Evolutionary conservation across 192 early-diverging fungal species (phyloP), one percentile per base, ranked within the genome.

Genomic region (Bifiguratus adelaidae): DNA sequence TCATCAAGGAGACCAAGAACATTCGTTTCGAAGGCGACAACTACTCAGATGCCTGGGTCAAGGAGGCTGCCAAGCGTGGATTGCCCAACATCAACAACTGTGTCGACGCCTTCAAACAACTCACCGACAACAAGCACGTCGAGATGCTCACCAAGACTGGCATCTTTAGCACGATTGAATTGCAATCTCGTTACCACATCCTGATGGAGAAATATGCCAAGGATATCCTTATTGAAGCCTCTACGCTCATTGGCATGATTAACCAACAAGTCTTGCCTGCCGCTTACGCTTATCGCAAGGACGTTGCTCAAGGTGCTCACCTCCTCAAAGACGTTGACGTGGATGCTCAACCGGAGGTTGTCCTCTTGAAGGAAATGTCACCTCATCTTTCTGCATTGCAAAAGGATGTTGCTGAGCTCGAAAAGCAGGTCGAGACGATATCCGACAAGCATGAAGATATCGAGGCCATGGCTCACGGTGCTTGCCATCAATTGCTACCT

Each of bases 1-100:
- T 77, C 63, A 90, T 91, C 55, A 79, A 53, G 22, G 64, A 80
- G 45, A 77, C 77, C 65, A 91, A 89, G 78, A 52, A 63, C 55
- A 75, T 99, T 55, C 81, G 92, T 61, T 99, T 99, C 60, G 95
- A 99, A 69, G 92, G 88, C 56, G 92, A 99, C 78, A 88, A 88
- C 70, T 99, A 99, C 78, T 90, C 92, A 34, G 85, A 88, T 32
- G 86, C 81, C 41, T 99, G 95, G 95, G 77, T 81, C 23, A 55
- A 70, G 18, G 95, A 96, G 76, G 95, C 95, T 26, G 88, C 78
- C 58, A 81, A 76, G 60, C 91, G 95, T 61, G 93, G 95, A 2
- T 72, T 99, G 53, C 91, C 91, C 69, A 99, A 95, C 80, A 95
- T 99, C 74, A 77, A 71, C 61, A 76, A 81, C 25, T 82, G 82